A percentile compares a stretch with the other conserved stretches of the same genome.
phyloP scores from a whole-genome alignment of 2,329 filamentous ascomycete genomes.

The Gyromitra esculenta region DNA sequence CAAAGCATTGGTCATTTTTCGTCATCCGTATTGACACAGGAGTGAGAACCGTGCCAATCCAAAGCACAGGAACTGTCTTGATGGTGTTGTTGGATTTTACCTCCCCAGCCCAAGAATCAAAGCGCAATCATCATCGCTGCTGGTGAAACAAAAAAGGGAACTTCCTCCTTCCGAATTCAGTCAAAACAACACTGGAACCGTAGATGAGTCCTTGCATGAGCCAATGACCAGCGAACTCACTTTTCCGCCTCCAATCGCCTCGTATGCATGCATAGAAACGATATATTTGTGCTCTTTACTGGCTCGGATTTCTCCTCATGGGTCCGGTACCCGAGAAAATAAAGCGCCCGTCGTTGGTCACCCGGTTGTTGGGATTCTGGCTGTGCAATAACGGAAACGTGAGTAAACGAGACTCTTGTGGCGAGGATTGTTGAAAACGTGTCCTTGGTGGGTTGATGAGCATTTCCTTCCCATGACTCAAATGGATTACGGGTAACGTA shows the following conservation, averaged over 20 bases:
- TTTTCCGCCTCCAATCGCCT: slow-evolving; percentile 43
- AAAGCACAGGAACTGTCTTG: slow-evolving; percentile 11
- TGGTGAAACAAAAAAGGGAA: background rate
- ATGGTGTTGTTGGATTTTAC: slow-evolving; percentile 10
- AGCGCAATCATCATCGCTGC: background rate
- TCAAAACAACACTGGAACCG: slow-evolving; percentile 19
- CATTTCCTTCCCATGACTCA: slow-evolving; percentile 32
- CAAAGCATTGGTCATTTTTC: slow-evolving; percentile 6
- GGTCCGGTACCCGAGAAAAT: slow-evolving; percentile 28
- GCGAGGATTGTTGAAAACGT: slow-evolving; percentile 20
- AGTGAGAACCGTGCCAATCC: slow-evolving; percentile 30
- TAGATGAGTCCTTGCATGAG: slow-evolving; percentile 27
- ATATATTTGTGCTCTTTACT: slow-evolving; percentile 25
- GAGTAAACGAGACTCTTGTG: slow-evolving; percentile 16
- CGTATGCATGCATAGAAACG: slow-evolving; percentile 27
- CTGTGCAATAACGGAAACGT: slow-evolving; percentile 9
- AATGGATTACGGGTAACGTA: slow-evolving; percentile 9
- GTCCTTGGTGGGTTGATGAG: slow-evolving; percentile 30
- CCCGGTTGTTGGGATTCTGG: slow-evolving; percentile 37
- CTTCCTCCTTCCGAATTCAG: slow-evolving; percentile 12
- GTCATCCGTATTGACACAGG: background rate
- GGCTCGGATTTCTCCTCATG: slow-evolving; percentile 28
- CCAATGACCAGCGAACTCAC: slow-evolving; percentile 37
- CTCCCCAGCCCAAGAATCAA: slow-evolving; percentile 12
- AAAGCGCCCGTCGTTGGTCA: slow-evolving; percentile 25